These are phyloP conservation scores for Metschnikowia sp. DNA, from an alignment of 805 yeast genomes.

Conservation along the genomic window DNA sequence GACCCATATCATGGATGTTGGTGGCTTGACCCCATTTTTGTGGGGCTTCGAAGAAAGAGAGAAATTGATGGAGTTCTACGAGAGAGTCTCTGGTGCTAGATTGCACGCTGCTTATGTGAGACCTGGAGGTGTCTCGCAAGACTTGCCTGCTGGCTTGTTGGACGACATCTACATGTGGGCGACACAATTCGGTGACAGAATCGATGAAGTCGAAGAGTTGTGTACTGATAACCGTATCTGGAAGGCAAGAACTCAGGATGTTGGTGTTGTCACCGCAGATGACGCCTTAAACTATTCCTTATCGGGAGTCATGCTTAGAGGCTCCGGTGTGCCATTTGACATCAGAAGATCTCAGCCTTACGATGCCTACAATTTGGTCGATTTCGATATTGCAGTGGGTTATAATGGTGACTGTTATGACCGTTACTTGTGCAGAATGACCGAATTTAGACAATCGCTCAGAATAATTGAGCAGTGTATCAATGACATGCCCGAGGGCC, in stretches of 20 bases:
- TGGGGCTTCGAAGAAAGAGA: conserved; percentile 96
- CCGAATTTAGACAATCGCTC: conserved; percentile 86
- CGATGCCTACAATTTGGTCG: conserved; percentile 84
- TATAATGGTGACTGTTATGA: conserved; percentile 88
- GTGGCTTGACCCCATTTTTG: conserved; percentile 87
- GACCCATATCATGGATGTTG: conserved; percentile 92
- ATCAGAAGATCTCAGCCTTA: conserved; percentile 84
- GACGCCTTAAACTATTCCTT: conserved; percentile 80
- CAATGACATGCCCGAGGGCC: conserved; percentile 89
- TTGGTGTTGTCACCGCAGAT: conserved; percentile 80
- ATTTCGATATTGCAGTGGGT: conserved; percentile 85
- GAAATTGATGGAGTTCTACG: conserved; percentile 88
- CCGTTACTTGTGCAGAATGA: conserved; percentile 84
- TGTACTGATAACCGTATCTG: conserved; percentile 88
- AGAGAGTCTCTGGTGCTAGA: conserved; percentile 87
- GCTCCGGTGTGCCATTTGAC: conserved; percentile 86
- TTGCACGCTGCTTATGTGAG: conserved; percentile 84
- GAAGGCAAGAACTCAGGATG: conserved; percentile 80
- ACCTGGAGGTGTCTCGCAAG: conserved; percentile 92
- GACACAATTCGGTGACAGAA: conserved; percentile 88
- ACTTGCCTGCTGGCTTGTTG: conserved; percentile 77
- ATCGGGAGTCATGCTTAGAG: conserved; percentile 88
- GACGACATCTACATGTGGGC: conserved; percentile 97
- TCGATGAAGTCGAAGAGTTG: conserved; percentile 87
- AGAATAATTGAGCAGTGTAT: conserved; percentile 88